These are phyloP conservation scores for Sodiomyces alkalinus DNA, from an alignment of 2,329 filamentous ascomycete genomes.

Conservation along the genomic window DNA sequence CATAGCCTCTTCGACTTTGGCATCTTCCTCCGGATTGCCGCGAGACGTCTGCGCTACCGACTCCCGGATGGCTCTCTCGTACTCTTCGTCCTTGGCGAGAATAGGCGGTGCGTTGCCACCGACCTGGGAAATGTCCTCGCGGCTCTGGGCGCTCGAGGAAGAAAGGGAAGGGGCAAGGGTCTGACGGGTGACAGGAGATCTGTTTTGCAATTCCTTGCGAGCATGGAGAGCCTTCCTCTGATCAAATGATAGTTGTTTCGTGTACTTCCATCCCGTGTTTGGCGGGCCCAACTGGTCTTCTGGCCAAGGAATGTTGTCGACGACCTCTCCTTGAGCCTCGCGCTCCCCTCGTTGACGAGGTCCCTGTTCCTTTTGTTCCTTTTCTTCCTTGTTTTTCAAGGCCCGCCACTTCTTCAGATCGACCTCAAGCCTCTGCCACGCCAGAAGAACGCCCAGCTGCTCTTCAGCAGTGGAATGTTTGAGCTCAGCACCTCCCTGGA, in stretches of 20 bases:
- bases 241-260: conserved; percentile 30
- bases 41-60: conserved; percentile 57
- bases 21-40: conserved; percentile 56
- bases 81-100: conserved; percentile 36
- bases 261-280: conserved; percentile 32
- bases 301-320: not conserved
- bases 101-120: conserved; percentile 3
- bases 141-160: not conserved
- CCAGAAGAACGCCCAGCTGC: conserved; percentile 43
- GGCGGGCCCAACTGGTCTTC: conserved; percentile 14
- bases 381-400: conserved; percentile 30
- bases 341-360: conserved; percentile 10
- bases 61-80: conserved; percentile 56
- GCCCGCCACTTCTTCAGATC: conserved; percentile 46
- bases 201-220: conserved; percentile 19
- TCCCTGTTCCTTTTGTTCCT: conserved; percentile 17
- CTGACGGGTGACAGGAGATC: not conserved
- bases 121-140: no score
- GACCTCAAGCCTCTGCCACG: conserved; percentile 47
- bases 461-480: conserved; percentile 39
- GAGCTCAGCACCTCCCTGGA: conserved; percentile 59
- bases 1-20: conserved; percentile 56
- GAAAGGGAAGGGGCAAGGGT: not conserved
- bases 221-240: conserved; percentile 35
- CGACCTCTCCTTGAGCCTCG: conserved; percentile 1